Evolutionary conservation across 2,329 filamentous ascomycete species (phyloP).

Genomic region (Penicillium glabrum): DNA sequence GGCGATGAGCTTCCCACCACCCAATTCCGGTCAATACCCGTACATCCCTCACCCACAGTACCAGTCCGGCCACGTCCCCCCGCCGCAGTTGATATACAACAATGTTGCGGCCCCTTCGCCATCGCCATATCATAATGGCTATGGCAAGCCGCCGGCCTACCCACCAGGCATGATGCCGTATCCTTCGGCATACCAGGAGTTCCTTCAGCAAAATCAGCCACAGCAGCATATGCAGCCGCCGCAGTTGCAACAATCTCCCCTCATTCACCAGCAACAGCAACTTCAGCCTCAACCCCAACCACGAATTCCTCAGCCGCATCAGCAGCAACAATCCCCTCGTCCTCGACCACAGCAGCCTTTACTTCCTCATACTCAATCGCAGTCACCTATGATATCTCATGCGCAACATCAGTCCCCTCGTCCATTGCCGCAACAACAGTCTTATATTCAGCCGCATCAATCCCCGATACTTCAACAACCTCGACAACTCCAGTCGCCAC

Average conservation of each 20-base stretch:
- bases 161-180: constrained; percentile 35
- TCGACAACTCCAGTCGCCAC: constrained; percentile 11
- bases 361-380: constrained; percentile 25
- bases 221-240: constrained; percentile 11
- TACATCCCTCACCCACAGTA: constrained; percentile 34
- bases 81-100: constrained; percentile 37
- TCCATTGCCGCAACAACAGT: constrained; percentile 12
- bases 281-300: constrained; percentile 32
- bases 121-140: constrained; percentile 28
- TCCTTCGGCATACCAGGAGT: constrained; percentile 30
- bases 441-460: neutral
- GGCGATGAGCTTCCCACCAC: constrained; percentile 45
- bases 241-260: constrained; percentile 17
- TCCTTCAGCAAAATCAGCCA: constrained; percentile 23
- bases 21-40: constrained; percentile 40
- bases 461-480: neutral
- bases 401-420: constrained; percentile 25
- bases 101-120: constrained; percentile 31
- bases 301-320: constrained; percentile 17
- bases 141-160: constrained; percentile 37
- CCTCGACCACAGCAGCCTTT: constrained; percentile 16
- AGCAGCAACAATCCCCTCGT: constrained; percentile 18
- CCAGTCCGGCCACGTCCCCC: constrained; percentile 32
- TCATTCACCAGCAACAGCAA: constrained; percentile 31
- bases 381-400: constrained; percentile 13